Evolutionary conservation across 768 basidiomycete genomes (phyloP), one percentile per base, ranked within the genome.

Genomic region (Serpula lacrymans): DNA sequence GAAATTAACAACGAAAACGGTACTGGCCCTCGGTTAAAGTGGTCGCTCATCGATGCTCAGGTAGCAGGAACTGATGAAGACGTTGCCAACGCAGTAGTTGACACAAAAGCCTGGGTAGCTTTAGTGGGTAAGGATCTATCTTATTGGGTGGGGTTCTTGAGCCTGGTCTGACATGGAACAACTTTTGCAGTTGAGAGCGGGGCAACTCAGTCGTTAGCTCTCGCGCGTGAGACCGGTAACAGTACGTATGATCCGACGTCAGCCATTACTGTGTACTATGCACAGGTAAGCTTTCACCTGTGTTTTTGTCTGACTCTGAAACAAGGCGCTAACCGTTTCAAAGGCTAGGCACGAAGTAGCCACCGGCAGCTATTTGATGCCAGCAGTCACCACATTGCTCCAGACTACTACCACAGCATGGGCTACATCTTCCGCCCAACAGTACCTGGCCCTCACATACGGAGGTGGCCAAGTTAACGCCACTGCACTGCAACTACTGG

Each of bases 91-190:
- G 57, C 60, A 24, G 49, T 74, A 3, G 45, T 68, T 4, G 47
- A 71, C 14, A 64, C 72, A 34, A 52, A 58, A 3, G 56, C 55
- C 1, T 74, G 72, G 72, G 63, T 64, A 6, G 67, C 65, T 3
- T 58, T 74, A 6, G 67, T 71, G 33, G 55, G 65, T 65, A 37
- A 39, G 65, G 12, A 13, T 18, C 16, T 52, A 11, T 21, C 28
- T 21, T 42, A 25, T 24, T 5, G 6, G 14, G 11, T 37, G 23
- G 26, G 18, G 30, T 7, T 31, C 17, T n/a, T 6, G 11, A 27
- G 14, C 18, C 25, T 30, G 2, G 4, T 18, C 18, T 25, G 16
- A 14, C n/a, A n/a, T n/a, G n/a, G n/a, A n/a, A n/a, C n/a, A 4
- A 2, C 29, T 13, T 3, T 13, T 29, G 3, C 44, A 61, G 68